A percentile compares a stretch with the other conserved stretches of the same genome.
phyloP scores from a whole-genome alignment of 140 eudicot species.

The Senecio squalidus region DNA sequence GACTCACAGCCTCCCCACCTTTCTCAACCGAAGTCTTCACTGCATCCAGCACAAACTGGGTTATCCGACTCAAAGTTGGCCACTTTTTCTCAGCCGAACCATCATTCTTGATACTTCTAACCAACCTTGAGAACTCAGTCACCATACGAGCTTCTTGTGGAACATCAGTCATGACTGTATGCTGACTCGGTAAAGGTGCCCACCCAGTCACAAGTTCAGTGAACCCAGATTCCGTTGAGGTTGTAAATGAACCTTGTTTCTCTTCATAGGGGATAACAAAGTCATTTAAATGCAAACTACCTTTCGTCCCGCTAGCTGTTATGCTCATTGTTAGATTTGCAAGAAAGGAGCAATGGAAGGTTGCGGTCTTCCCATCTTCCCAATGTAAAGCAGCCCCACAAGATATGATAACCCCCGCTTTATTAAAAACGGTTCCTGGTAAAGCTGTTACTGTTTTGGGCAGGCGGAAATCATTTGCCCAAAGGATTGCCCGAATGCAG shows the following conservation, averaged over 20 bases:
- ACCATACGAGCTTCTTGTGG: conserved; percentile 79
- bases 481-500: conserved; percentile 52
- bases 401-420: conserved; percentile 57
- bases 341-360: conserved; percentile 66
- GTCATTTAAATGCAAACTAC: conserved; percentile 54
- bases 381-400: conserved; percentile 60
- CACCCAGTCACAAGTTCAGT: conserved; percentile 45
- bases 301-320: conserved; percentile 57
- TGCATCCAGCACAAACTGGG: conserved; percentile 61
- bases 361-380: conserved; percentile 64
- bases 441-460: conserved; percentile 58
- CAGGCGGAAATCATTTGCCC: conserved; percentile 62
- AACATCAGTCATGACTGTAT: conserved; percentile 41
- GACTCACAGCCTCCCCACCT: conserved; percentile 41
- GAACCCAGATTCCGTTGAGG: conserved; percentile 37
- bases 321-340: conserved; percentile 55
- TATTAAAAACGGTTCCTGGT: conserved; percentile 46
- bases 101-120: conserved; percentile 29
- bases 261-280: conserved; percentile 66
- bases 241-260: conserved; percentile 35
- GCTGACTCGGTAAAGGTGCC: conserved; percentile 42
- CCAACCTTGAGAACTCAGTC: conserved; percentile 64
- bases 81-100: conserved; percentile 56
- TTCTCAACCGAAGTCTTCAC: conserved; percentile 50
- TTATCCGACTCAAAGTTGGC: conserved; percentile 43